A percentile compares a stretch with the other conserved stretches of the same genome.
These are phyloP conservation scores for Blechomonas ayalai DNA, from an alignment of 208 protist species.

Conservation along the genomic window DNA sequence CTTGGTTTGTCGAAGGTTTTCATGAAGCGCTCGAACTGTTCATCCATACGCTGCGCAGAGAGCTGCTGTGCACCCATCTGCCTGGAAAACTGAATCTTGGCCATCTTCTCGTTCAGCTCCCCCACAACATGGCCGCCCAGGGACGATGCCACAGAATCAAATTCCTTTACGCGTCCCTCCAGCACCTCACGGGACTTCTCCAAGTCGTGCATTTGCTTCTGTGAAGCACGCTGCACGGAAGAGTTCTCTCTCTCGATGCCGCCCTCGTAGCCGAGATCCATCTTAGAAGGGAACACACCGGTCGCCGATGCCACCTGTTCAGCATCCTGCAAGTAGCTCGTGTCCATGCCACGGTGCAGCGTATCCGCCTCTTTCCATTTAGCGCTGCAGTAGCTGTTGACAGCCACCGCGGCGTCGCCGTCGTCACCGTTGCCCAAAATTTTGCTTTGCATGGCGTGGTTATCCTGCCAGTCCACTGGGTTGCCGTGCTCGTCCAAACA, in stretches of 20 bases:
- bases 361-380: constrained; percentile 70
- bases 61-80: constrained; percentile 65
- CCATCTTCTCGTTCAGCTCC: constrained; percentile 73
- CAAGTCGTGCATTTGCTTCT: constrained; percentile 51
- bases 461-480: constrained; percentile 87
- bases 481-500: constrained; percentile 82
- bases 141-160: constrained; percentile 7
- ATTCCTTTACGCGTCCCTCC: constrained; percentile 13
- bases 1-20: constrained; percentile 53
- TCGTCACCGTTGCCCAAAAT: constrained; percentile 47
- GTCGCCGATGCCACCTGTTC: constrained; percentile 27
- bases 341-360: constrained; percentile 58
- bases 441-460: constrained; percentile 62
- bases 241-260: constrained; percentile 51
- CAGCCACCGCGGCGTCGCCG: constrained; percentile 45
- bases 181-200: constrained; percentile 20
- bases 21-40: constrained; percentile 88
- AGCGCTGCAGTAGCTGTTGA: constrained; percentile 78
- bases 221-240: constrained; percentile 22
- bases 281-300: constrained; percentile 55
- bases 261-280: constrained; percentile 86
- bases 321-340: constrained; percentile 74
- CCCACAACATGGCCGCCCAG: constrained; percentile 29
- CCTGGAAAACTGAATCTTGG: constrained; percentile 69
- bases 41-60: constrained; percentile 63